These are phyloP conservation scores for Aspergillus pseudonomiae DNA, from an alignment of 2,329 filamentous ascomycete genomes.

Conservation along the genomic window DNA sequence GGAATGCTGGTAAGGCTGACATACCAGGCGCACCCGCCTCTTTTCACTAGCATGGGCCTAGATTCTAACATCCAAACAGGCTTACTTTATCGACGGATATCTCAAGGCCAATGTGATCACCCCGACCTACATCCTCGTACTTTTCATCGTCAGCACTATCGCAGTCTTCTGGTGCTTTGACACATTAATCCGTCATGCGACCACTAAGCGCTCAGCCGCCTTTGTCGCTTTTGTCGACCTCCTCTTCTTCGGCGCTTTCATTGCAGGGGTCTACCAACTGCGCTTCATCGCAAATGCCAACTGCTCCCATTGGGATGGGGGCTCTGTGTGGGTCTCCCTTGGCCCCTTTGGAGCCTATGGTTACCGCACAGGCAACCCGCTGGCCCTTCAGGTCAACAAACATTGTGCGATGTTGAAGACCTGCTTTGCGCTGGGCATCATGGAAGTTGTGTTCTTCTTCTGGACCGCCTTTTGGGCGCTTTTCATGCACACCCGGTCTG, in stretches of 20 bases:
- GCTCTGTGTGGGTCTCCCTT: conserved; percentile 60
- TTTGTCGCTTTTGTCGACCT: conserved; percentile 66
- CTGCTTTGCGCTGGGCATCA: conserved; percentile 84
- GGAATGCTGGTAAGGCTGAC: conserved; percentile 58
- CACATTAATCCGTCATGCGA: conserved; percentile 62
- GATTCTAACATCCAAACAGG: conserved; percentile 30
- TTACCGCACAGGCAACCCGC: conserved; percentile 46
- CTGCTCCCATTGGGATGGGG: conserved; percentile 65
- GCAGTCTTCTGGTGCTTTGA: conserved; percentile 64
- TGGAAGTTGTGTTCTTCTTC: conserved; percentile 81
- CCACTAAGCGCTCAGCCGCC: conserved; percentile 59
- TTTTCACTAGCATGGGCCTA: not conserved
- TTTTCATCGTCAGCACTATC: conserved; percentile 67
- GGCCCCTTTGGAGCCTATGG: conserved; percentile 64
- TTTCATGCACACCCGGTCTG: conserved; percentile 41
- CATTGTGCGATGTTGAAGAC: conserved; percentile 92
- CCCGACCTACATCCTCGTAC: conserved; percentile 62
- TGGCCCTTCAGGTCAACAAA: conserved; percentile 66
- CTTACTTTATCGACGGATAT: conserved; percentile 65
- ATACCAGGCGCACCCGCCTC: conserved; percentile 7
- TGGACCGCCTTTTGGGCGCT: conserved; percentile 72
- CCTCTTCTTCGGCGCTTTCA: conserved; percentile 65
- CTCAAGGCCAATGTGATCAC: conserved; percentile 60
- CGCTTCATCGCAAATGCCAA: conserved; percentile 62
- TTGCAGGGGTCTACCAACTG: conserved; percentile 62